Percentiles rank a stretch among this genome's conserved stretches.
phyloP scores from a whole-genome alignment of 768 basidiomycete genomes.

The Tylopilus cervinicoccineus region DNA sequence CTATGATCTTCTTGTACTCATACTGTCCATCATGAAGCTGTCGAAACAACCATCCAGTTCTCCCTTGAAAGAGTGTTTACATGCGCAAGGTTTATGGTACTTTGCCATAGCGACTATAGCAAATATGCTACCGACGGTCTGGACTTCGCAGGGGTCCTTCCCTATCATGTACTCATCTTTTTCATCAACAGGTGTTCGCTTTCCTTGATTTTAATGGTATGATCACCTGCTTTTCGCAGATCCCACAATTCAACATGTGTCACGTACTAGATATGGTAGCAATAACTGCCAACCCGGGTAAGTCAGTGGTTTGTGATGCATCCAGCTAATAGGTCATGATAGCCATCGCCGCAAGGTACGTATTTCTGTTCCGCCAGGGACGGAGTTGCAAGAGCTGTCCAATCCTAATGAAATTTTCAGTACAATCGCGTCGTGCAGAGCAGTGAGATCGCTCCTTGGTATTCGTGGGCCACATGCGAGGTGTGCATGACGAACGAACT shows the following conservation, averaged over 20 bases:
- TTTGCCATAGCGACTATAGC: constrained; percentile 10
- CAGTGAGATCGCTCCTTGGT: constrained; percentile 13
- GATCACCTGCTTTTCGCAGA: not conserved
- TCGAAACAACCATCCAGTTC: constrained; percentile 9
- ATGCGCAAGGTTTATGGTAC: constrained; percentile 17
- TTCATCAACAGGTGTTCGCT: constrained; percentile 6
- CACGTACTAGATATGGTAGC: constrained; percentile 2
- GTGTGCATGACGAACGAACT: not conserved
- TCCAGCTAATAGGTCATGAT: not conserved
- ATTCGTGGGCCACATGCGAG: not conserved
- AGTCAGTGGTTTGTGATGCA: not conserved
- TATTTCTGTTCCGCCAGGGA: not conserved
- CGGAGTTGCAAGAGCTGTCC: not conserved
- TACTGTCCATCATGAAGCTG: constrained; percentile 14
- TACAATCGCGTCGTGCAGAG: constrained; percentile 12
- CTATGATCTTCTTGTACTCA: constrained; percentile 20
- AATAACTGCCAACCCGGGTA: constrained; percentile 7
- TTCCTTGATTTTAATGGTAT: constrained; percentile 9
- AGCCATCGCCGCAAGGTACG: constrained; percentile 14
- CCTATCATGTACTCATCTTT: not conserved
- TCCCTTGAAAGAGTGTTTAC: constrained; percentile 10
- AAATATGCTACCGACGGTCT: constrained; percentile 13
- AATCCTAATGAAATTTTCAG: constrained; percentile 1
- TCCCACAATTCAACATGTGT: not conserved
- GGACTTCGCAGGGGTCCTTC: not conserved